Evolutionary conservation across 495 filamentous ascomycete genomes (phyloP).

Genomic region (Penicillium turbatum): DNA sequence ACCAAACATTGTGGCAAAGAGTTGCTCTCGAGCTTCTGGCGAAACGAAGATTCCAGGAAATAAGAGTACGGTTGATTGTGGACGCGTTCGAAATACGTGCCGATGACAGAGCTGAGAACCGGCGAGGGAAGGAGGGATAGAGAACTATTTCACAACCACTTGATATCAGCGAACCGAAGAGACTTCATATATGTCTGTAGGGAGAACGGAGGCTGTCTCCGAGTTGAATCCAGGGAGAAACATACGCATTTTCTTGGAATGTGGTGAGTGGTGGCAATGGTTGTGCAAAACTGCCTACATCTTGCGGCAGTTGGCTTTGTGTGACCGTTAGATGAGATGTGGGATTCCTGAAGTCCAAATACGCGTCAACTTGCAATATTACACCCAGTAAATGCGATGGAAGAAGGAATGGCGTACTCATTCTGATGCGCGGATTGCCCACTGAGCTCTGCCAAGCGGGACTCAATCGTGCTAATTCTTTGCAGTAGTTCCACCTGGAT

Average conservation of each 20-base stretch:
- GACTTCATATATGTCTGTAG: neutral
- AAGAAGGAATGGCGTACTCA: neutral
- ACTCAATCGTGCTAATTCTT: conserved; percentile 21
- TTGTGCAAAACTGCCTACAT: neutral
- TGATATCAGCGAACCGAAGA: neutral
- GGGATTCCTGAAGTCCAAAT: neutral
- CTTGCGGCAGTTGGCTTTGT: neutral
- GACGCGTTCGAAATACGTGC: conserved; percentile 25
- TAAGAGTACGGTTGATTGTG: conserved; percentile 34
- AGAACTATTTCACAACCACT: neutral
- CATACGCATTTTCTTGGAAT: conserved; percentile 8
- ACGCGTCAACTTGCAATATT: neutral
- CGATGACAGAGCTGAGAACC: conserved; percentile 19
- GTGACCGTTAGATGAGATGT: neutral
- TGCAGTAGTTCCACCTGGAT: conserved; percentile 16
- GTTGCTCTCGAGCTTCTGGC: conserved; percentile 12
- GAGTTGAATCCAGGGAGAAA: neutral
- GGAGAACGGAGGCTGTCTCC: neutral
- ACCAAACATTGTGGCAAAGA: conserved; percentile 21
- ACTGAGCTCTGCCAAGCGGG: conserved; percentile 26
- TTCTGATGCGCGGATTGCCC: neutral
- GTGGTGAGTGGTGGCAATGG: neutral
- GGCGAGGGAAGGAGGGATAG: conserved; percentile 18
- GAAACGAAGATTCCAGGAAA: conserved; percentile 27
- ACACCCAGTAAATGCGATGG: neutral